phyloP scores from a whole-genome alignment of 2,329 filamentous ascomycete genomes.

The Fusarium napiforme region DNA sequence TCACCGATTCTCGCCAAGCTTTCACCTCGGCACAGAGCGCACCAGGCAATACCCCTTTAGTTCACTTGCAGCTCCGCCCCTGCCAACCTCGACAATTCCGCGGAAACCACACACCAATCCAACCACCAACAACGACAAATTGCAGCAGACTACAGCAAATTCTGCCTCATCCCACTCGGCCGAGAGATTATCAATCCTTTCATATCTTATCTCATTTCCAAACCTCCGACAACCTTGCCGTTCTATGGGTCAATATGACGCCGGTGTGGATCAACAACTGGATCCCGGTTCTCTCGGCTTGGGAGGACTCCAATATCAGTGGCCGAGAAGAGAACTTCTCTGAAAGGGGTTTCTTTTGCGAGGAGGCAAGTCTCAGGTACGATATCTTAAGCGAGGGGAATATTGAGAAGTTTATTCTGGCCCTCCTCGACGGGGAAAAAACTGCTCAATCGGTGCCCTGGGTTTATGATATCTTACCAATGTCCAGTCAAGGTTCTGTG shows the following conservation, averaged over 20 bases:
- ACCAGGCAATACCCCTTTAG: neutral
- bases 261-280: constrained; percentile 35
- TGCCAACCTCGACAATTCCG: neutral
- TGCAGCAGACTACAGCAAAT: neutral
- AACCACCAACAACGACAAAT: neutral
- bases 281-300: constrained; percentile 26
- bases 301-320: constrained; percentile 10
- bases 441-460: accelerated
- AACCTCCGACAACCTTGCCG: constrained; percentile 21
- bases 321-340: neutral
- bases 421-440: no score
- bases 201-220: constrained; percentile 1
- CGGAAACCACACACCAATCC: neutral
- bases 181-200: neutral
- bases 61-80: neutral
- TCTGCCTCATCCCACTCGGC: neutral
- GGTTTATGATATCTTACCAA: neutral
- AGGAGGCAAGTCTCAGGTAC: neutral
- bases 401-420: neutral
- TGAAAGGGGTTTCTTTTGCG: neutral
- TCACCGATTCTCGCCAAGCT: neutral
- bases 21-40: neutral
- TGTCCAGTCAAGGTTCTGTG: neutral
- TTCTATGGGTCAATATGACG: constrained; percentile 35
- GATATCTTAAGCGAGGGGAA: neutral